These are phyloP conservation scores for Cytidiella melzeri DNA, from an alignment of 768 basidiomycete species.

Conservation along the genomic window DNA sequence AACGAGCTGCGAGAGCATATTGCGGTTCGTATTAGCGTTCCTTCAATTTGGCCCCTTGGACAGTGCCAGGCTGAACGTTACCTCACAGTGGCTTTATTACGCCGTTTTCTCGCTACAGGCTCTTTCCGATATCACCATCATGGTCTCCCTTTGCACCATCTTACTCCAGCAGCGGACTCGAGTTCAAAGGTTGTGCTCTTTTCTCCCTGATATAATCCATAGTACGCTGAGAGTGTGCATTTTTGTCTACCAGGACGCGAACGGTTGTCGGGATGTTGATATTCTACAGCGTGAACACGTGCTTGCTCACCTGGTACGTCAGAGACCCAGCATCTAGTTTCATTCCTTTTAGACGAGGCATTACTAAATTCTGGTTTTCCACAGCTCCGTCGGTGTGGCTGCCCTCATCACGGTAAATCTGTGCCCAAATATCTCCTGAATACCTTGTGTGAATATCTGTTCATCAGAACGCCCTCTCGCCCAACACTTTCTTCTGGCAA, in stretches of 20 bases:
- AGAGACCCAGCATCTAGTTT: background rate
- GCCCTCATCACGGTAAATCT: background rate
- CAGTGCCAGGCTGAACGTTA: too few relatives aligned
- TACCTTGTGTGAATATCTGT: too few relatives aligned
- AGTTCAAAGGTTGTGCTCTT: background rate
- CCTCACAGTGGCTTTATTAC: slow-evolving; percentile 4
- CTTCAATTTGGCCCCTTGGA: background rate
- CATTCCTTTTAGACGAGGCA: too few relatives aligned
- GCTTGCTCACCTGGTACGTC: background rate
- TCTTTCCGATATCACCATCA: slow-evolving; percentile 1
- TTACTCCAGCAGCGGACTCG: background rate
- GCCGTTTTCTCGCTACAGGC: background rate
- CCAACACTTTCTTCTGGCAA: background rate
- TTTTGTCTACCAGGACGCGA: background rate
- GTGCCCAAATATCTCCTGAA: too few relatives aligned
- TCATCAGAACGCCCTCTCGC: background rate
- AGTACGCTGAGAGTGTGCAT: too few relatives aligned
- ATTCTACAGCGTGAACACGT: slow-evolving; percentile 1
- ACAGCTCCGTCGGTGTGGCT: background rate
- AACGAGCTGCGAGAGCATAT: background rate
- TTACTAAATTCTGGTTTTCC: background rate
- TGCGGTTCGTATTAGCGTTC: background rate
- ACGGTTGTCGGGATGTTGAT: background rate
- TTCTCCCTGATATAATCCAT: too few relatives aligned
- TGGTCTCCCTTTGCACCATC: background rate